Evolutionary conservation across 1,284 basidiomycete genomes (phyloP), one percentile per base, ranked within the genome.

Genomic region (Volvariella surrecta): DNA sequence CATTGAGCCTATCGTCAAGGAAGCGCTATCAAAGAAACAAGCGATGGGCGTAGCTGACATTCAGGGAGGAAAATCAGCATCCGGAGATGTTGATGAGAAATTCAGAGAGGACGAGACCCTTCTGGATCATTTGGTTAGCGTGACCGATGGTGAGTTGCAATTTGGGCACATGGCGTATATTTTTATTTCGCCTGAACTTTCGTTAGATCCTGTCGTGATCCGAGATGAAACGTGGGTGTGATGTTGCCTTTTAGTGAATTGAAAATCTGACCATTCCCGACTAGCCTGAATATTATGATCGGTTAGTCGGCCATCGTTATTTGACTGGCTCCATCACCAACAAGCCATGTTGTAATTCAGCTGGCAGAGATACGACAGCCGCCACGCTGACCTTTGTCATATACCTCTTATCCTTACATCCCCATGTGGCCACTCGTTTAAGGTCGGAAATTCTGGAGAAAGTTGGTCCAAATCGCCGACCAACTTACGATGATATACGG

Each of bases 341-440:
- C 11, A 6, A 28, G 6, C 6, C 6, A 35, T 15, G 7, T 8
- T 35, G n/a, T n/a, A 35, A 16, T 19, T n/a, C 18, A 35, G 45
- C 45, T 19, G 40, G 45, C 8, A 17, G 45, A 32, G 45, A 46
- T 31, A 46, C 22, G 38, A 75, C 70, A 6, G 66, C 69, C 2
- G 54, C 59, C 4, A 62, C 64, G 1, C 50, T 77, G 20, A 74
- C 75, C 1, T 76, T 73, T 47, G 54, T 62, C 1, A 47, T 71
- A 10, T 79, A 80, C 53, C 60, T 72, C 53, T 64, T 80, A 13
- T 60, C 77, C 2, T 61, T 60, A 42, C 62, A 78, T 45, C 73
- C 74, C 1, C 47, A 59, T 0, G 62, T 76, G 28, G 50, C 68
- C 18, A 37, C 47, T 3, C 63, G 67, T 8, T 59, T 79, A 2